Percentiles rank a stretch among this genome's conserved stretches.
Evolutionary conservation across 2,329 filamentous ascomycete species (phyloP).

Genomic region (Pseudogymnoascus sp.): DNA sequence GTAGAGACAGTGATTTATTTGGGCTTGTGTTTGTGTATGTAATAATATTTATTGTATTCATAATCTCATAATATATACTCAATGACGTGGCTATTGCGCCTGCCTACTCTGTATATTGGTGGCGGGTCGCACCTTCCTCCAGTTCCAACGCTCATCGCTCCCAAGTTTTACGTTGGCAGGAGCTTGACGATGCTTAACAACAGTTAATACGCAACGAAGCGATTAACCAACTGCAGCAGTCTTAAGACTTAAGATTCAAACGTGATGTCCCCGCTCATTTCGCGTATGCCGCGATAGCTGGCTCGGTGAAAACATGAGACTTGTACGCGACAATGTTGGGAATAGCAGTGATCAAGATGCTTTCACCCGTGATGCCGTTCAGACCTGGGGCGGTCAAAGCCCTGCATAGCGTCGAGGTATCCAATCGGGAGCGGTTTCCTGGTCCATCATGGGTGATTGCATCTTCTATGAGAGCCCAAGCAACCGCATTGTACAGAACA

Average conservation of each 20-base stretch:
- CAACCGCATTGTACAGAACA: conserved; percentile 40
- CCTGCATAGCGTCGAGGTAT: background rate
- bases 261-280: background rate
- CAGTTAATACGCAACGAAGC: background rate
- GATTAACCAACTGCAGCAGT: background rate
- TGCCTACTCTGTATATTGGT: background rate
- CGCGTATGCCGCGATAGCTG: conserved; percentile 9
- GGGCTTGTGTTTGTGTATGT: background rate
- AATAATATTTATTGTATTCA: background rate
- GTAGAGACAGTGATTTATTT: background rate
- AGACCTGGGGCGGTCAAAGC: background rate
- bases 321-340: conserved; percentile 7
- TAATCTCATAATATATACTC: background rate
- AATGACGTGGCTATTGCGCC: background rate
- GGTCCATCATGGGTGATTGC: conserved; percentile 40
- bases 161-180: background rate
- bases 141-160: background rate
- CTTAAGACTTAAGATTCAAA: background rate
- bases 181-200: background rate
- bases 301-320: conserved; percentile 2
- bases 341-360: background rate
- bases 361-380: background rate
- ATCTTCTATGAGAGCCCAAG: conserved; percentile 36
- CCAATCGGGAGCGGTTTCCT: conserved; percentile 19
- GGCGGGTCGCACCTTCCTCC: background rate